Percentiles rank a stretch among this genome's conserved stretches.
Conservation (phyloP, 257 asterid genomes). For the Buddleja alternifolia region DNA sequence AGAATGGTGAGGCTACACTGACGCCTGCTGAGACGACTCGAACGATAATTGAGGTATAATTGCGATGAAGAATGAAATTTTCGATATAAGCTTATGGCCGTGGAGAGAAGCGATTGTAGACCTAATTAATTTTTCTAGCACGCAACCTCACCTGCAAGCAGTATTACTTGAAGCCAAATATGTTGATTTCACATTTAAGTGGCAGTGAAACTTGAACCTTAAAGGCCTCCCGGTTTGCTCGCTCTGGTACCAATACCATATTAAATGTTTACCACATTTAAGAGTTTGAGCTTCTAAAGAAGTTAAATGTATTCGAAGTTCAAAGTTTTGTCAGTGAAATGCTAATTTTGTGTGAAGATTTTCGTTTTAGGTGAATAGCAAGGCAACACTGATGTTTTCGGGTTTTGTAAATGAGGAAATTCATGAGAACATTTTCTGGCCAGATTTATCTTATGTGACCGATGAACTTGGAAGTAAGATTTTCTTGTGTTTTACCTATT, state of each 20-base stretch:
- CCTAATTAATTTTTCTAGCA: background rate
- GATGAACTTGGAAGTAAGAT: constrained; percentile 96
- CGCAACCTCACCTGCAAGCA: background rate
- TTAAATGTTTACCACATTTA: background rate
- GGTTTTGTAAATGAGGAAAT: constrained; percentile 71
- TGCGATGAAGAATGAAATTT: constrained; percentile 17
- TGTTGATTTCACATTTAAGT: background rate
- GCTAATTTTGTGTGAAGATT: constrained; percentile 34
- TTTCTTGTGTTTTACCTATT: constrained; percentile 27
- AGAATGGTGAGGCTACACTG: constrained; percentile 58
- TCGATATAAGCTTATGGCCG: background rate
- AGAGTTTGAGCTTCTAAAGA: background rate
- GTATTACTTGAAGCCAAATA: background rate
- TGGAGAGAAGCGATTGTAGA: background rate
- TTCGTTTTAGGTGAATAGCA: constrained; percentile 80
- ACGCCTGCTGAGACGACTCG: constrained; percentile 83
- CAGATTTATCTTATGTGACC: constrained; percentile 87
- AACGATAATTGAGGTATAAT: constrained; percentile 75
- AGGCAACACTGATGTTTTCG: constrained; percentile 87
- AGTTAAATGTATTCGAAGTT: constrained; percentile 4
- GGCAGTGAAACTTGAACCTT: background rate
- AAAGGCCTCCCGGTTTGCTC: background rate
- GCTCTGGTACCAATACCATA: background rate
- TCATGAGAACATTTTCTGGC: constrained; percentile 96
- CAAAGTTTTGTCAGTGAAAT: constrained; percentile 21